Conservation (phyloP, 208 protist genomes). For the Leishmania martiniquensis region DNA sequence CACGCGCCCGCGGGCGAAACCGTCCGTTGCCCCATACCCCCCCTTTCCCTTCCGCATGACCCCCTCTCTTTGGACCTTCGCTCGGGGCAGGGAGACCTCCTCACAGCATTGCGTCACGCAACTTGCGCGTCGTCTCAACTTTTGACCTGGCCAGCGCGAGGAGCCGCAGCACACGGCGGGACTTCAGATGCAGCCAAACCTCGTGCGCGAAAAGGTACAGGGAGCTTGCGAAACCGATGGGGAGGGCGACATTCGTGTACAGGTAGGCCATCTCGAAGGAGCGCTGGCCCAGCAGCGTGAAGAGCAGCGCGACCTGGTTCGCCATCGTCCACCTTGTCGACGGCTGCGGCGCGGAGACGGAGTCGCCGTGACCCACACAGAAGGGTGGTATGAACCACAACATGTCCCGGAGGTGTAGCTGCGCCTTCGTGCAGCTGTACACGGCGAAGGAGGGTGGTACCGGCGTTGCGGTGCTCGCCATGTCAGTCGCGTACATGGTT, state of each 20-base stretch:
- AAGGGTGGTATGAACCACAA: constrained; percentile 13
- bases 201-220: constrained; percentile 12
- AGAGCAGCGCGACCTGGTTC: constrained; percentile 24
- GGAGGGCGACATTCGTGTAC: constrained; percentile 27
- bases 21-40: neutral
- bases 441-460: neutral
- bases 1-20: neutral
- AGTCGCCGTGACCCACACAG: neutral
- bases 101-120: constrained; percentile 3
- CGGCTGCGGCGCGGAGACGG: neutral
- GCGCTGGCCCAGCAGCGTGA: constrained; percentile 21
- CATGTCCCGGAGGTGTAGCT: neutral
- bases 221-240: constrained; percentile 8
- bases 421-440: constrained; percentile 13
- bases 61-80: neutral
- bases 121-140: neutral
- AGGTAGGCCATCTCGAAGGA: constrained; percentile 22
- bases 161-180: constrained; percentile 6
- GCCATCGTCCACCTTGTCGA: constrained; percentile 9
- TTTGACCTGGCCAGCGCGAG: neutral
- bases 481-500: constrained; percentile 24
- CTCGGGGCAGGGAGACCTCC: neutral
- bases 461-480: neutral
- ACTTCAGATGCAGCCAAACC: constrained; percentile 9
- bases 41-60: neutral